Evolutionary conservation across 1,284 basidiomycete genomes (phyloP).

Genomic region (Tetrapyrgos nigripes): DNA sequence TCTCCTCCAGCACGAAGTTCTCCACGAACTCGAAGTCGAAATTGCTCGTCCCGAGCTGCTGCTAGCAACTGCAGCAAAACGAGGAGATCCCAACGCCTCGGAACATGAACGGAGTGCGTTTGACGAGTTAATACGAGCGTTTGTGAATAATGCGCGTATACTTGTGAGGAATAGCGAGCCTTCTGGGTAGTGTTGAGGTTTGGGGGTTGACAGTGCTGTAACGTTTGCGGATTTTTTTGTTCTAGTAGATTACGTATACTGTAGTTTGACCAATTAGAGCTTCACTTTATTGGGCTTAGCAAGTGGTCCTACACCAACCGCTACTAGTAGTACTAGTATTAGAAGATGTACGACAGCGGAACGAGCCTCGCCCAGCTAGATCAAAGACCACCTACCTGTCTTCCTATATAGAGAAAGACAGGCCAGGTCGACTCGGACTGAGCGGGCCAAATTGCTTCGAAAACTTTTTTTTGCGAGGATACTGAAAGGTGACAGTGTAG

Average conservation of each 20-base stretch:
- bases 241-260: no score
- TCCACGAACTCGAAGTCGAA: constrained; percentile 79
- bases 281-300: no score
- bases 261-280: no score
- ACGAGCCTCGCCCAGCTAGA: constrained; percentile 57
- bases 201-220: no score
- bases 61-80: constrained; percentile 60
- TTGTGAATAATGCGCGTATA: constrained; percentile 82
- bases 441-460: constrained; percentile 57
- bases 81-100: constrained; percentile 59
- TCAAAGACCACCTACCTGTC: constrained; percentile 18
- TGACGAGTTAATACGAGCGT: constrained; percentile 82
- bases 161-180: constrained; percentile 65
- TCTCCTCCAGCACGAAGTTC: constrained; percentile 56
- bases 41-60: constrained; percentile 68
- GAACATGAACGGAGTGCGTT: constrained; percentile 75
- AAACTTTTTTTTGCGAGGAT: constrained; percentile 49
- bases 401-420: no score
- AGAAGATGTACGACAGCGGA: constrained; percentile 64
- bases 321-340: no score
- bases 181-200: not conserved
- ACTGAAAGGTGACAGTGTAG: constrained; percentile 43
- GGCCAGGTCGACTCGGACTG: constrained; percentile 23
- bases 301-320: no score
- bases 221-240: no score